Conservation (phyloP, 192 early-diverging fungal genomes). For the Gigaspora rosea region DNA sequence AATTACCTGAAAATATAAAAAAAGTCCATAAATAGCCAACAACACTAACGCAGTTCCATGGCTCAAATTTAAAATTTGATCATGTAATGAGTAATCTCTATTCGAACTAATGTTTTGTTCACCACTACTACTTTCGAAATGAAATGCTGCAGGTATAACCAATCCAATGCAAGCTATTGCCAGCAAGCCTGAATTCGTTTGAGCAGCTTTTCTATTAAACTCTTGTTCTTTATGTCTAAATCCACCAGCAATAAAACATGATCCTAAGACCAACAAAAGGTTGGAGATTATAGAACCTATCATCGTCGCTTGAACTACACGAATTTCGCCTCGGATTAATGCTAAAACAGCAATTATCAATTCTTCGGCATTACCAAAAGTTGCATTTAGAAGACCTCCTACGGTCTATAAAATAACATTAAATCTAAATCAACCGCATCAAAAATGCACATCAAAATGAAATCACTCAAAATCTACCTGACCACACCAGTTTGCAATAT, state of each 20-base stretch:
- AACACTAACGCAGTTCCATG: constrained; percentile 69
- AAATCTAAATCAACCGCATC: neutral
- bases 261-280: constrained; percentile 79
- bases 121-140: constrained; percentile 14
- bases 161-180: constrained; percentile 68
- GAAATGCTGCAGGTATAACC: constrained; percentile 72
- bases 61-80: constrained; percentile 57
- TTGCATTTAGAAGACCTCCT: constrained; percentile 79
- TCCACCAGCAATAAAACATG: constrained; percentile 86
- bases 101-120: too few relatives aligned
- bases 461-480: constrained; percentile 36
- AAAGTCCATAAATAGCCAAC: constrained; percentile 66
- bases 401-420: constrained; percentile 51
- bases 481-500: constrained; percentile 49
- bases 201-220: constrained; percentile 70
- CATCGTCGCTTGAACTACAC: constrained; percentile 86
- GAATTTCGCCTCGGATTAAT: constrained; percentile 71
- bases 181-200: constrained; percentile 72
- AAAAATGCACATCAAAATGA: neutral
- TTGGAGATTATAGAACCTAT: constrained; percentile 91
- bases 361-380: constrained; percentile 87
- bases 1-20: constrained; percentile 62
- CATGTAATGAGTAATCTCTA: constrained; percentile 16
- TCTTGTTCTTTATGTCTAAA: constrained; percentile 70
- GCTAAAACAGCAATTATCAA: constrained; percentile 83